A percentile compares a stretch with the other conserved stretches of the same genome.
Conservation (phyloP, 768 basidiomycete genomes). For the Agrocybe chaxingu region DNA sequence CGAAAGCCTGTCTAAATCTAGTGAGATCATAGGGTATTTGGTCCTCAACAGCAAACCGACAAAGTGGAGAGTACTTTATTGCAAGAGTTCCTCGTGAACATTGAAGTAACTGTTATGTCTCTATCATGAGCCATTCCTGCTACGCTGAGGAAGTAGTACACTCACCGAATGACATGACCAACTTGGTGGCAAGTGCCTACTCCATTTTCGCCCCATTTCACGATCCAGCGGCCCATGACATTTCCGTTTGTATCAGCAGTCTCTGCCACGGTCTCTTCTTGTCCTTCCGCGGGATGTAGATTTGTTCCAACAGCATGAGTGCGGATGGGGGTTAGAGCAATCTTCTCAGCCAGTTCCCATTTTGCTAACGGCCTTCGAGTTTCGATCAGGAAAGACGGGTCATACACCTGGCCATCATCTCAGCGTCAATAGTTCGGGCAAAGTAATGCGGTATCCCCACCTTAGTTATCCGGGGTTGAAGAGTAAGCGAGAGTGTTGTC, state of each 20-base stretch:
- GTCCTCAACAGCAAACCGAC: neutral
- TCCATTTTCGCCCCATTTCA: constrained; percentile 68
- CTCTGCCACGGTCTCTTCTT: constrained; percentile 80
- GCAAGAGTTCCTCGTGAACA: constrained; percentile 26
- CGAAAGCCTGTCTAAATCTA: neutral
- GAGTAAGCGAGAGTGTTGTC: constrained; percentile 59
- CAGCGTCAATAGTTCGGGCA: neutral
- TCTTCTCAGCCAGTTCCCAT: constrained; percentile 67
- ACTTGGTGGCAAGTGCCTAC: constrained; percentile 57
- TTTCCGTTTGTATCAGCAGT: constrained; percentile 56
- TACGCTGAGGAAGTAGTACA: constrained; percentile 3
- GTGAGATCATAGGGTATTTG: neutral
- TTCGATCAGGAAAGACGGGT: constrained; percentile 66
- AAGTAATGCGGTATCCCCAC: constrained; percentile 27
- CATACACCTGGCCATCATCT: constrained; percentile 48
- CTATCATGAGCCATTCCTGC: neutral
- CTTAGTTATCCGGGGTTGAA: constrained; percentile 61
- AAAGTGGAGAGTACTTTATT: constrained; percentile 9
- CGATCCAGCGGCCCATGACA: constrained; percentile 74
- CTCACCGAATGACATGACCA: constrained; percentile 69
- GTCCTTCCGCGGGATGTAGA: constrained; percentile 35
- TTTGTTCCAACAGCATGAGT: constrained; percentile 23
- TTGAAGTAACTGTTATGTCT: constrained; percentile 23
- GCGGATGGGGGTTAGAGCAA: constrained; percentile 45
- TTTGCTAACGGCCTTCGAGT: constrained; percentile 71